Evolutionary conservation across 148 eudicot species (phyloP).

Genomic region (Rhododendron ferrugineum): DNA sequence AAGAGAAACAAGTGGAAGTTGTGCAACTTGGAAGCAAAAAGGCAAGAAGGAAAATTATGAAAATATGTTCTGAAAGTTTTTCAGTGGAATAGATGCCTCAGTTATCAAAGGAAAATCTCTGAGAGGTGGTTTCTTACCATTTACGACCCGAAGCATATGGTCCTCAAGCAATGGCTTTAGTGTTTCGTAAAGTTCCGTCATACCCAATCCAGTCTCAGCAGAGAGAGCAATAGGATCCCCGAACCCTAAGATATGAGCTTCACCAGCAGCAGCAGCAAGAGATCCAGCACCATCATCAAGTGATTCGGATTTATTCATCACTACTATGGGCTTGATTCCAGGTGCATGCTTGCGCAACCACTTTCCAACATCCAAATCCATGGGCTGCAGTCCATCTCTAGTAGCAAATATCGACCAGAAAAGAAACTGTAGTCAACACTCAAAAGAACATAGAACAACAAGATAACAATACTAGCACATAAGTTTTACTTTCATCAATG

Average conservation of each 20-base stretch:
- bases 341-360: constrained; percentile 89
- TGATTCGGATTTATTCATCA: constrained; percentile 93
- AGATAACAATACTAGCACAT: not conserved
- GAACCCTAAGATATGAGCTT: constrained; percentile 83
- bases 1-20: not conserved
- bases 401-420: not conserved
- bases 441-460: constrained; percentile 1
- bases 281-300: constrained; percentile 76
- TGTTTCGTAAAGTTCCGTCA: constrained; percentile 64
- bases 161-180: constrained; percentile 70
- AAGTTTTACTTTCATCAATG: not conserved
- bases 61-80: constrained; percentile 12
- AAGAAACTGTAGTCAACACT: constrained; percentile 8
- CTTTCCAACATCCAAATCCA: constrained; percentile 98
- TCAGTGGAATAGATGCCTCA: not conserved
- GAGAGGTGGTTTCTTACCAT: constrained; percentile 31
- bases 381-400: constrained; percentile 94
- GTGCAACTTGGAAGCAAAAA: not conserved
- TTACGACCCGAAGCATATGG: constrained; percentile 39
- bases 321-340: constrained; percentile 63
- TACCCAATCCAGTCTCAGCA: constrained; percentile 94
- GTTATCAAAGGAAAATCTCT: not conserved
- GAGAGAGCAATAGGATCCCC: constrained; percentile 94
- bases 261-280: constrained; percentile 76
- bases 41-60: constrained; percentile 2